Conservation (phyloP, 2,329 filamentous ascomycete genomes). For the Biscogniauxia mediterranea region DNA sequence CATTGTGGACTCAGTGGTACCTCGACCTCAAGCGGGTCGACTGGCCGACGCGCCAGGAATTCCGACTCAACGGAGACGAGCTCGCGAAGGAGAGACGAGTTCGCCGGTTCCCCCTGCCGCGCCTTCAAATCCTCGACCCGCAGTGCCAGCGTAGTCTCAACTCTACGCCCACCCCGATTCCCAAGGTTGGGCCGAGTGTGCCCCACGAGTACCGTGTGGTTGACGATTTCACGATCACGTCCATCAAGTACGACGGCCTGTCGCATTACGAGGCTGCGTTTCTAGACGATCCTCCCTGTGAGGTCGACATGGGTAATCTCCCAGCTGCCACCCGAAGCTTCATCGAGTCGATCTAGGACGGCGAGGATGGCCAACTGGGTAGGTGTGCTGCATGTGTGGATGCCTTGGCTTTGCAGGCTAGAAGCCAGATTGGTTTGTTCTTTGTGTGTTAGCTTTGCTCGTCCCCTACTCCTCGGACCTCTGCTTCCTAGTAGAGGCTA, state of each 20-base stretch:
- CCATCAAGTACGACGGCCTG: conserved; percentile 6
- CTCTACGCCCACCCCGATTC: neutral
- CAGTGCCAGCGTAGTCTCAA: neutral
- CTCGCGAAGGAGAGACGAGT: neutral
- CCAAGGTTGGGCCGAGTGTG: conserved; percentile 2
- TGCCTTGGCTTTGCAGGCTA: no score
- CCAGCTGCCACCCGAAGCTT: neutral
- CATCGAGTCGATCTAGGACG: conserved; percentile 5
- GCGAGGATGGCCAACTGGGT: neutral
- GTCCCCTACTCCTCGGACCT: no score
- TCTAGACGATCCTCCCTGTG: neutral
- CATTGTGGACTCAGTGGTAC: conserved; percentile 12
- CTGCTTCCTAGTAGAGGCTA: no score
- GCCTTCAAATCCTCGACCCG: conserved; percentile 1
- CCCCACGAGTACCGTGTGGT: conserved; percentile 9
- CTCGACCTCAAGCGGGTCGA: conserved; percentile 1
- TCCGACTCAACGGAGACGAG: conserved; percentile 5
- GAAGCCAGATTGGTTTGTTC: no score
- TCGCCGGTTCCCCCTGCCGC: conserved; percentile 11
- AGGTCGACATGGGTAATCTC: conserved; percentile 6
- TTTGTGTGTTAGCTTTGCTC: no score
- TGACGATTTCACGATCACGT: conserved; percentile 1
- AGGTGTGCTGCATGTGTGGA: no score
- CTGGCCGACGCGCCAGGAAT: conserved; percentile 16
- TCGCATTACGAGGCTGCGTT: neutral